Conservation (phyloP, 352 stramenopile species). For the Peronospora belbahrii region DNA sequence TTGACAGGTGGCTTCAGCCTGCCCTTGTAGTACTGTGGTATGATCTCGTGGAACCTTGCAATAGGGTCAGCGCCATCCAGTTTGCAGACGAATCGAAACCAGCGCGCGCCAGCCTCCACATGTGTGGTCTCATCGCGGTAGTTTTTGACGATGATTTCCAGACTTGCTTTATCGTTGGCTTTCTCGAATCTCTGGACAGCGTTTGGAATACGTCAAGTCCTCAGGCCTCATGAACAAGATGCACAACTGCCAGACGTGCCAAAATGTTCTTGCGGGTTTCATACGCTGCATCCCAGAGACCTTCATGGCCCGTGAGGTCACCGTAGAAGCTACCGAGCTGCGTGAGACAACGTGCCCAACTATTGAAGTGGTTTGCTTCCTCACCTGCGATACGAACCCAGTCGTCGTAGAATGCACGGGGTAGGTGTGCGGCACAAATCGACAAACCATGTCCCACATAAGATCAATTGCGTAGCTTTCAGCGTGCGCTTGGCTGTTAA, state of each 20-base stretch:
- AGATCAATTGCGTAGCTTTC: conserved; percentile 62
- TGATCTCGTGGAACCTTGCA: conserved; percentile 39
- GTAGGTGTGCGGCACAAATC: conserved; percentile 38
- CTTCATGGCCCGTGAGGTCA: conserved; percentile 35
- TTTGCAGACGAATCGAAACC: conserved; percentile 37
- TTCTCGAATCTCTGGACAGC: conserved; percentile 42
- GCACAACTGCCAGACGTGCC: conserved; percentile 41
- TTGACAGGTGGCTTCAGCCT: conserved; percentile 55
- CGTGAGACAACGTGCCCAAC: conserved; percentile 37
- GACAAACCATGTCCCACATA: conserved; percentile 55
- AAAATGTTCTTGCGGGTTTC: conserved; percentile 33
- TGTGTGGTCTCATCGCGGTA: conserved; percentile 47
- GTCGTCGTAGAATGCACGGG: conserved; percentile 49
- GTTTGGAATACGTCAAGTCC: conserved; percentile 47
- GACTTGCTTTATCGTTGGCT: conserved; percentile 29
- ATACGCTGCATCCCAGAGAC: conserved; percentile 45
- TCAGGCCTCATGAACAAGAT: conserved; percentile 52
- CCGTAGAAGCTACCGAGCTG: conserved; percentile 48
- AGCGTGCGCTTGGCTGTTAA: conserved; percentile 34
- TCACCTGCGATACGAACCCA: conserved; percentile 47
- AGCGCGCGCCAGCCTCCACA: conserved; percentile 32
- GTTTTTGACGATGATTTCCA: conserved; percentile 44
- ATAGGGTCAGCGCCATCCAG: conserved; percentile 26
- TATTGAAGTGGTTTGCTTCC: conserved; percentile 44
- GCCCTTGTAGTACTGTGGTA: conserved; percentile 43